phyloP scores from a whole-genome alignment of 192 early-diverging fungal genomes.

The Podila clonocystis region DNA sequence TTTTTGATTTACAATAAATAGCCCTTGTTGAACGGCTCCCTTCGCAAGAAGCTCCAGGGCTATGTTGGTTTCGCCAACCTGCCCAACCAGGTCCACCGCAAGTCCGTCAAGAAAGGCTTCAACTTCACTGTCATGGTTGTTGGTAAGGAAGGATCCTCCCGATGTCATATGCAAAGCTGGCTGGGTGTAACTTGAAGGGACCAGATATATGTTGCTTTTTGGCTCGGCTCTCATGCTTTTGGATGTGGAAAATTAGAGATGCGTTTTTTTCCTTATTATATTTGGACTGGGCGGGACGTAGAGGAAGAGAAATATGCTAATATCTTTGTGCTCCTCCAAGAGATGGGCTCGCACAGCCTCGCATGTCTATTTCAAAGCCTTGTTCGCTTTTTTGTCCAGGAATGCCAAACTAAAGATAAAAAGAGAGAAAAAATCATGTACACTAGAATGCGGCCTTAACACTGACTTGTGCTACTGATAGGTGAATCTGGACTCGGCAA shows the following conservation, averaged over 20 bases:
- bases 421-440: too few relatives aligned
- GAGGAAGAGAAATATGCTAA: neutral
- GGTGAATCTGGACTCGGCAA: conserved; percentile 97
- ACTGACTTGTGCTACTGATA: conserved; percentile 34
- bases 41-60: conserved; percentile 56
- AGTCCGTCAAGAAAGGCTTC: conserved; percentile 95
- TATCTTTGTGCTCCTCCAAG: neutral
- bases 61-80: conserved; percentile 93
- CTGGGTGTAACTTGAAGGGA: too few relatives aligned
- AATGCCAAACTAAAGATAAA: too few relatives aligned
- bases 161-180: neutral
- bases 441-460: too few relatives aligned
- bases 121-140: conserved; percentile 98
- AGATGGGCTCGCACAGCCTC: neutral
- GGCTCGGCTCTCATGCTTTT: neutral
- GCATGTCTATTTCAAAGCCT: too few relatives aligned
- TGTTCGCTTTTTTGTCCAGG: too few relatives aligned
- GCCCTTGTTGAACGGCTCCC: conserved; percentile 34
- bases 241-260: too few relatives aligned
- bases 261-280: too few relatives aligned
- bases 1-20: neutral
- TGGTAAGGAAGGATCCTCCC: conserved; percentile 62
- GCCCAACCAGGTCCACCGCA: conserved; percentile 93
- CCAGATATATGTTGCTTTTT: neutral
- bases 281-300: too few relatives aligned